Percentiles rank a stretch among this genome's conserved stretches.
Evolutionary conservation across 352 stramenopile genomes (phyloP).

Genomic region (Lagenidium sp.): DNA sequence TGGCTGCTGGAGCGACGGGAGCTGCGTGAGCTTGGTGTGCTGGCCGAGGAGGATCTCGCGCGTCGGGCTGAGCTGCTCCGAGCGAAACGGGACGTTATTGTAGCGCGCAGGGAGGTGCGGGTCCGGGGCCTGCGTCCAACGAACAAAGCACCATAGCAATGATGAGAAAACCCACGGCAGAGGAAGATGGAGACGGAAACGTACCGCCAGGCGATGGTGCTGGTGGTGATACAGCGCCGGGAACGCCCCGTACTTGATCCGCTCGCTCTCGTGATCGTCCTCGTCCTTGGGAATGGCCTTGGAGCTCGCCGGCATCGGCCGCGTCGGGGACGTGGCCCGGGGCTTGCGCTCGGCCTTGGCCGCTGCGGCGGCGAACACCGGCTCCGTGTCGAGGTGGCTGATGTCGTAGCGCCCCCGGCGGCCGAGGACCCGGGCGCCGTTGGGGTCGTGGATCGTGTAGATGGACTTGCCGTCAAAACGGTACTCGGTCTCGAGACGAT

Average conservation of each 20-base stretch:
- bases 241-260: conserved; percentile 9
- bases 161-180: too few species aligned
- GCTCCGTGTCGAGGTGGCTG: conserved; percentile 6
- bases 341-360: conserved; percentile 8
- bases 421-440: conserved; percentile 14
- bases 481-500: conserved; percentile 30
- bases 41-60: conserved; percentile 38
- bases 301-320: conserved; percentile 11
- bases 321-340: conserved; percentile 6
- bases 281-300: conserved; percentile 9
- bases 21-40: conserved; percentile 36
- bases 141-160: background rate
- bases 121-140: conserved; percentile 9
- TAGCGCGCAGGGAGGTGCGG: conserved; percentile 49
- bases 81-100: conserved; percentile 49
- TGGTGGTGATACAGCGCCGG: conserved; percentile 9
- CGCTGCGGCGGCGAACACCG: conserved; percentile 10
- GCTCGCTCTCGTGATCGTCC: conserved; percentile 9
- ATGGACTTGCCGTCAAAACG: conserved; percentile 34
- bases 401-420: conserved; percentile 20
- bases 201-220: too few species aligned
- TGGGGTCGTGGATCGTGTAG: conserved; percentile 41
- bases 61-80: conserved; percentile 43
- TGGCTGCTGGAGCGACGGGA: conserved; percentile 25
- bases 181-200: too few species aligned